Percentiles rank a stretch among this genome's conserved stretches.
Evolutionary conservation across 2,329 filamentous ascomycete genomes (phyloP).

Genomic region (Diaporthe batatas): DNA sequence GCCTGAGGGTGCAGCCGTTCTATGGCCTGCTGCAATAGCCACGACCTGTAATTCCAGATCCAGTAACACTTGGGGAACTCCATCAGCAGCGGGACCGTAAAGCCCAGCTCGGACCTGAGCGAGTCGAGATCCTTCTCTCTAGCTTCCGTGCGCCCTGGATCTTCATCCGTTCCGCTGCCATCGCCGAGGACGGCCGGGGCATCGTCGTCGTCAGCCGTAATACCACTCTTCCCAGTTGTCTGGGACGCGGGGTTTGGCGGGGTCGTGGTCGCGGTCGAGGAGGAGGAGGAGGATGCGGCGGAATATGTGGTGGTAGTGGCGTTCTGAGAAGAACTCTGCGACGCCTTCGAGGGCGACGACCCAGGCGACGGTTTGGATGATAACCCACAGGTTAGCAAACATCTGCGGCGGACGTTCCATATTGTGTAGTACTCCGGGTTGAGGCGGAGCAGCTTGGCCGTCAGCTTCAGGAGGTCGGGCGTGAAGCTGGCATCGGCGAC

Average conservation of each 20-base stretch:
- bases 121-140: constrained; percentile 58
- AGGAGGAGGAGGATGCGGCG: constrained; percentile 69
- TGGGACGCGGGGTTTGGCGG: constrained; percentile 60
- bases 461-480: constrained; percentile 72
- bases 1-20: constrained; percentile 67
- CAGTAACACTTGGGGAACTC: constrained; percentile 98
- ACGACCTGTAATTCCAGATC: constrained; percentile 97
- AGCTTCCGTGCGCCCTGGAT: constrained; percentile 36
- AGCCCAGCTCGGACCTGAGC: constrained; percentile 80
- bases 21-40: constrained; percentile 82
- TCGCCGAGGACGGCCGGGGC: constrained; percentile 42
- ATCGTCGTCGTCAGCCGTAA: constrained; percentile 60
- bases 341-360: constrained; percentile 68
- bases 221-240: constrained; percentile 68
- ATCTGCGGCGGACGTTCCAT: constrained; percentile 85
- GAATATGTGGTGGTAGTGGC: constrained; percentile 72
- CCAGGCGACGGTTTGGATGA: constrained; percentile 67
- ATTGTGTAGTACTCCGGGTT: constrained; percentile 93
- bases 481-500: constrained; percentile 67
- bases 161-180: constrained; percentile 34
- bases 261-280: constrained; percentile 66
- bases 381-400: constrained; percentile 72
- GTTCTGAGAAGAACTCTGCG: constrained; percentile 65
- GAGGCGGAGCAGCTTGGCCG: constrained; percentile 78
- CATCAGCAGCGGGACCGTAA: constrained; percentile 86